These are phyloP conservation scores for Cylindrotheca fusiformis DNA, from an alignment of 108 stramenopile species.

Conservation along the genomic window DNA sequence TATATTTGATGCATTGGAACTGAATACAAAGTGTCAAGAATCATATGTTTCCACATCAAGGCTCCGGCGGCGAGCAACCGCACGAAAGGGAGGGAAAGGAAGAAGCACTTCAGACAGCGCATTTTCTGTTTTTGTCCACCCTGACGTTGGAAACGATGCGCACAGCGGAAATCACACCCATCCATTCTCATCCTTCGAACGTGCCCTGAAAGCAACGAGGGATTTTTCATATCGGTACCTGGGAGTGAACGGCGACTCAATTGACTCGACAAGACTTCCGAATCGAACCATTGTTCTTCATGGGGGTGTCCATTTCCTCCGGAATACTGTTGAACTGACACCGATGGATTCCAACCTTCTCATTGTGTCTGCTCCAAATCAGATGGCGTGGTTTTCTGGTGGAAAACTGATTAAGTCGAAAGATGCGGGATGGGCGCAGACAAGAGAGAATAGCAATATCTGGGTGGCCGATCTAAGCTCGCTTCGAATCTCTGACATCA, in stretches of 20 bases:
- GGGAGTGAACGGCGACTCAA: too few species aligned
- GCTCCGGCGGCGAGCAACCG: too few species aligned
- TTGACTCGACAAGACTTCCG: too few species aligned
- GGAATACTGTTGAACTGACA: not conserved
- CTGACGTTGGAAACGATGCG: not conserved
- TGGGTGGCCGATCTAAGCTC: not conserved
- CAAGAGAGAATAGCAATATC: not conserved
- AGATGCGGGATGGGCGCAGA: not conserved
- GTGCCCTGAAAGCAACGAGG: slow-evolving; percentile 1
- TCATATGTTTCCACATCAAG: not conserved
- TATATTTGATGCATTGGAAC: slow-evolving; percentile 1
- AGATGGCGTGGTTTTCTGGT: not conserved
- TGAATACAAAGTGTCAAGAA: not conserved
- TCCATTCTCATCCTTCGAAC: slow-evolving; percentile 4
- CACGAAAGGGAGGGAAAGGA: too few species aligned
- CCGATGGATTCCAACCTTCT: not conserved
- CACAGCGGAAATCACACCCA: slow-evolving; percentile 1
- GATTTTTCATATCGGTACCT: too few species aligned
- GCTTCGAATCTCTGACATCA: not conserved
- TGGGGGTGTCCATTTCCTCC: slow-evolving; percentile 2
- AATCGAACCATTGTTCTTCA: slow-evolving; percentile 3
- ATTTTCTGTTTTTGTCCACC: too few species aligned
- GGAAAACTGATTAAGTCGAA: not conserved
- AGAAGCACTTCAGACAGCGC: too few species aligned
- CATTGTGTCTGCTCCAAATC: not conserved